Percentiles rank a stretch among this genome's conserved stretches.
Conservation (phyloP, 2,329 filamentous ascomycete species). For the Incumbomyces delicatus region DNA sequence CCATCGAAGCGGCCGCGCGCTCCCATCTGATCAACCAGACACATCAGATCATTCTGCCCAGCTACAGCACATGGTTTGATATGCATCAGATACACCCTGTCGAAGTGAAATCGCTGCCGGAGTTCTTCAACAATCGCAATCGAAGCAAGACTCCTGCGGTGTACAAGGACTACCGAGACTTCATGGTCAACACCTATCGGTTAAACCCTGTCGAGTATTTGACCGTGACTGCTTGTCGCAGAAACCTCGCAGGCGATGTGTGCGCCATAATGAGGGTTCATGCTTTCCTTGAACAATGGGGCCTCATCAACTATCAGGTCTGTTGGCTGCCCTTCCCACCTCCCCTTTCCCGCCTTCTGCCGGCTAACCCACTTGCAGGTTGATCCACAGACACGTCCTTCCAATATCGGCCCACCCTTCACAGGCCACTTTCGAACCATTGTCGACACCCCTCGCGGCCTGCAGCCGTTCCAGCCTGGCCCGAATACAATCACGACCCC, state of each 20-base stretch:
- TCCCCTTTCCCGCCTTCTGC: too few species aligned
- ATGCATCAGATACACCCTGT: constrained; percentile 87
- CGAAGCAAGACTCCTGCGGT: constrained; percentile 94
- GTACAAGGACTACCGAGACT: constrained; percentile 98
- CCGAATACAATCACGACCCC: constrained; percentile 58
- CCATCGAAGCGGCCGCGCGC: constrained; percentile 74
- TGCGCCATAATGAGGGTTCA: constrained; percentile 99
- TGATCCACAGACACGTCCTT: constrained; percentile 88
- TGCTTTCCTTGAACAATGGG: constrained; percentile 96
- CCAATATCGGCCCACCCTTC: constrained; percentile 90
- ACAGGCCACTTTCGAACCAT: constrained; percentile 96
- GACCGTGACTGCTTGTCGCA: constrained; percentile 88
- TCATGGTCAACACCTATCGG: constrained; percentile 99
- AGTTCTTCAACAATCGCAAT: constrained; percentile 98
- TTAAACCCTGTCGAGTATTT: constrained; percentile 93
- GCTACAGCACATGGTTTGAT: constrained; percentile 98
- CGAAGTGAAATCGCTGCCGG: constrained; percentile 87
- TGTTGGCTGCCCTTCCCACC: too few species aligned
- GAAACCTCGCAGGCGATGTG: constrained; percentile 92
- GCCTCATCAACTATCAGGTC: constrained; percentile 97
- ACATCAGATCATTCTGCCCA: constrained; percentile 90
- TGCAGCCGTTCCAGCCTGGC: constrained; percentile 90
- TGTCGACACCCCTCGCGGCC: constrained; percentile 85
- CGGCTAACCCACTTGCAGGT: constrained; percentile 48
- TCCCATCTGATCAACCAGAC: constrained; percentile 89